Conservation (phyloP, 129 eudicot genomes). For the Tagetes patula region DNA sequence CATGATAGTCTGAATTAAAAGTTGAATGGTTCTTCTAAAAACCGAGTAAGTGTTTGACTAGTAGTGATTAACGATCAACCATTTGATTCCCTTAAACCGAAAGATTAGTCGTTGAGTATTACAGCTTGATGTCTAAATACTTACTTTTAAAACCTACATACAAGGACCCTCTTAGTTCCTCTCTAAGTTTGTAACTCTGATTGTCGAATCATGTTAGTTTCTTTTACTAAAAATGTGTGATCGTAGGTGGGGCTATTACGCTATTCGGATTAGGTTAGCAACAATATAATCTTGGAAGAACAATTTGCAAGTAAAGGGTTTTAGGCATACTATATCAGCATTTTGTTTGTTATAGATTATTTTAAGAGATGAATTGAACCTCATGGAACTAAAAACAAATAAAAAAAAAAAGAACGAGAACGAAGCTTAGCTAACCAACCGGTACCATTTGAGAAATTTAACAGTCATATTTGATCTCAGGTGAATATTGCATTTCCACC, state of each 20-base stretch:
- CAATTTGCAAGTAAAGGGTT: no score
- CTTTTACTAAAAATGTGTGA: background rate
- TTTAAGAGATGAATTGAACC: background rate
- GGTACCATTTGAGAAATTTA: background rate
- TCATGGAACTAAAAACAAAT: background rate
- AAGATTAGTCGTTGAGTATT: background rate
- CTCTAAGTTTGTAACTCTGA: background rate
- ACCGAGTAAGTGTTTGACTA: background rate
- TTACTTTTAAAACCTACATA: background rate
- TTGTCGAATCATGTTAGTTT: background rate
- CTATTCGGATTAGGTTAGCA: no score
- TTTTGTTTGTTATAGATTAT: background rate
- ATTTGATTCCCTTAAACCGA: background rate
- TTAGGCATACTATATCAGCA: background rate
- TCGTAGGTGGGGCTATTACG: background rate
- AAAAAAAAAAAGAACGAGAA: no score
- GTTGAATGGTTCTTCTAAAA: background rate
- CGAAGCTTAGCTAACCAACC: background rate
- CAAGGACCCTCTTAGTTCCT: background rate
- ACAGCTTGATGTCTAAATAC: background rate
- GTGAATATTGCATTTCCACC: background rate
- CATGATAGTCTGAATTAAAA: no score
- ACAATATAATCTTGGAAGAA: no score
- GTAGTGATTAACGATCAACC: background rate
- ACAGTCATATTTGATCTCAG: background rate